Conservation (phyloP, 768 basidiomycete genomes). For the Suillus placidus region DNA sequence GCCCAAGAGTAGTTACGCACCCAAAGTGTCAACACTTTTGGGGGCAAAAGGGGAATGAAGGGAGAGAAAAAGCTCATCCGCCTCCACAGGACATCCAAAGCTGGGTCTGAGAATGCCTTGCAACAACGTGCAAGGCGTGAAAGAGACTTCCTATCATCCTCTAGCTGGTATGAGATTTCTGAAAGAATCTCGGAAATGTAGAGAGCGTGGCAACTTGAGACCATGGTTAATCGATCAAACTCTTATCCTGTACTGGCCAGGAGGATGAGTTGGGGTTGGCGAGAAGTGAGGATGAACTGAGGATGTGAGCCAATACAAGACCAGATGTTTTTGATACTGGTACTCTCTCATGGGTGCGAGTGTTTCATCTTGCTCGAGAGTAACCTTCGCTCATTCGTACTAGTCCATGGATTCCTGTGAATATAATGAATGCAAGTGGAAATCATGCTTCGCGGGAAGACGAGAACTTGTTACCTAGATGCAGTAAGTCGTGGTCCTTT, state of each 20-base stretch:
- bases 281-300: neutral
- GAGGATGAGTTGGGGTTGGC: neutral
- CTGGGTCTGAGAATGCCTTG: conserved; percentile 13
- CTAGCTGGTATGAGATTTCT: conserved; percentile 16
- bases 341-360: conserved; percentile 7
- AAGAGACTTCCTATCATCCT: conserved; percentile 15
- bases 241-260: neutral
- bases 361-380: neutral
- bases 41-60: conserved; percentile 20
- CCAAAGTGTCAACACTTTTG: conserved; percentile 15
- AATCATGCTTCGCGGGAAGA: neutral
- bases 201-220: conserved; percentile 7
- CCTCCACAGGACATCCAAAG: conserved; percentile 24
- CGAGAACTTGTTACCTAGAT: neutral
- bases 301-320: neutral
- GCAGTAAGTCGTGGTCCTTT: neutral
- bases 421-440: neutral
- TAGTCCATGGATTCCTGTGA: neutral
- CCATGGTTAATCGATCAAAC: neutral
- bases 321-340: neutral
- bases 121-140: conserved; percentile 17
- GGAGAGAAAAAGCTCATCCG: conserved; percentile 22
- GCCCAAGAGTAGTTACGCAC: conserved; percentile 7
- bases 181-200: conserved; percentile 21
- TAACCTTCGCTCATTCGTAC: neutral